Evolutionary conservation across 768 basidiomycete genomes (phyloP).

Genomic region (Nevesoporus exiguus): DNA sequence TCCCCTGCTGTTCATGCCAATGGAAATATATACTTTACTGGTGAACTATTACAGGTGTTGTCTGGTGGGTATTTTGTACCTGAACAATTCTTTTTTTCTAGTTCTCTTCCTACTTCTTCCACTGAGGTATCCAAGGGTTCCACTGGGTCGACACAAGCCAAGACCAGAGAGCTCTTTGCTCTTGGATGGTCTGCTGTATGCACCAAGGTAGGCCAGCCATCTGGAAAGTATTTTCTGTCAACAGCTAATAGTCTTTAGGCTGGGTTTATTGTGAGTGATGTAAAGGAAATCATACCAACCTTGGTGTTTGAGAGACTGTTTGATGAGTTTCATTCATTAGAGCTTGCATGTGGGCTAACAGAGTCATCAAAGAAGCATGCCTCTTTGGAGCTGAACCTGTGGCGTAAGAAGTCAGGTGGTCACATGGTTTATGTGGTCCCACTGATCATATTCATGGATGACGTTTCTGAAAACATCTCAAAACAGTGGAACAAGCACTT

Average conservation of each 20-base stretch:
- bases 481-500: constrained; percentile 39
- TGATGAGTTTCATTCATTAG: not conserved
- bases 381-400: not conserved
- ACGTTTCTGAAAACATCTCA: constrained; percentile 32
- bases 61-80: constrained; percentile 18
- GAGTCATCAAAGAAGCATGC: not conserved
- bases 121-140: too few species aligned
- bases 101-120: too few species aligned
- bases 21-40: not conserved
- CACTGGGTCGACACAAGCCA: too few species aligned
- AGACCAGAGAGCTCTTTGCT: not conserved
- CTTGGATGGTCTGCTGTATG: too few species aligned
- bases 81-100: not conserved
- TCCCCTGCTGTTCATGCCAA: not conserved
- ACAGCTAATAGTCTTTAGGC: not conserved
- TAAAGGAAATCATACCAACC: not conserved
- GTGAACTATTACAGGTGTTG: not conserved
- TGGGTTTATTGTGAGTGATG: not conserved
- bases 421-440: constrained; percentile 7
- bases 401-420: not conserved
- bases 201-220: too few species aligned
- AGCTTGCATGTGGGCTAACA: not conserved
- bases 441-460: constrained; percentile 32
- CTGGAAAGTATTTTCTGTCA: too few species aligned
- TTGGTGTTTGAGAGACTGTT: not conserved